Conservation (phyloP, 2,329 filamentous ascomycete species). For the Penicillium sp. region DNA sequence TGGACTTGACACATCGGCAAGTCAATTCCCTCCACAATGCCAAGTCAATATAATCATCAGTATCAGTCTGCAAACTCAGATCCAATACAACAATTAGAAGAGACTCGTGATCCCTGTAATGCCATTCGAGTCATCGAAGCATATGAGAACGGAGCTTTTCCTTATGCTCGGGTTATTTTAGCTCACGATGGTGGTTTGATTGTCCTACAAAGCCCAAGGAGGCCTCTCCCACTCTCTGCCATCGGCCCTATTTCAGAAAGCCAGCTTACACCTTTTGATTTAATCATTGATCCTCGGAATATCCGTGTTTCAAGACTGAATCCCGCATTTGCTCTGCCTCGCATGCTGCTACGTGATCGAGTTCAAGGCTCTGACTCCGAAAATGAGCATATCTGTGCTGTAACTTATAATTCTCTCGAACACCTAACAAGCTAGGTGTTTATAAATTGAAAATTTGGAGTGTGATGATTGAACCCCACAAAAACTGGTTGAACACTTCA, state of each 20-base stretch:
- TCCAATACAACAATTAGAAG: background rate
- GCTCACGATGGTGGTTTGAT: background rate
- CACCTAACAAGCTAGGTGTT: no score
- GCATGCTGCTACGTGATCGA: background rate
- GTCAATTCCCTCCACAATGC: background rate
- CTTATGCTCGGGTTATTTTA: background rate
- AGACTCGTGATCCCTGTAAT: background rate
- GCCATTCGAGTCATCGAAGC: background rate
- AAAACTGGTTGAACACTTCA: no score
- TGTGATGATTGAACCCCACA: no score
- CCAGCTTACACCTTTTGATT: background rate
- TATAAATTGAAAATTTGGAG: no score
- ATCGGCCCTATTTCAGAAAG: background rate
- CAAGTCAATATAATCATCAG: background rate
- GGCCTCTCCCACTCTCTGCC: background rate
- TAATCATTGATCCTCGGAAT: background rate
- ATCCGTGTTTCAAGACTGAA: background rate
- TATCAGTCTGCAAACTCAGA: background rate
- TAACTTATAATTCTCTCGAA: background rate
- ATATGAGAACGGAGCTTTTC: background rate
- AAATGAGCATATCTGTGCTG: background rate
- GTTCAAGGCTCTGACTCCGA: background rate
- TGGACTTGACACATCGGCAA: background rate
- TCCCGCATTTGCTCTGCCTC: background rate
- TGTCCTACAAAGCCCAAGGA: background rate